These are phyloP conservation scores for Dovyalis caffra DNA, from an alignment of 345 rosid species.

Conservation along the genomic window DNA sequence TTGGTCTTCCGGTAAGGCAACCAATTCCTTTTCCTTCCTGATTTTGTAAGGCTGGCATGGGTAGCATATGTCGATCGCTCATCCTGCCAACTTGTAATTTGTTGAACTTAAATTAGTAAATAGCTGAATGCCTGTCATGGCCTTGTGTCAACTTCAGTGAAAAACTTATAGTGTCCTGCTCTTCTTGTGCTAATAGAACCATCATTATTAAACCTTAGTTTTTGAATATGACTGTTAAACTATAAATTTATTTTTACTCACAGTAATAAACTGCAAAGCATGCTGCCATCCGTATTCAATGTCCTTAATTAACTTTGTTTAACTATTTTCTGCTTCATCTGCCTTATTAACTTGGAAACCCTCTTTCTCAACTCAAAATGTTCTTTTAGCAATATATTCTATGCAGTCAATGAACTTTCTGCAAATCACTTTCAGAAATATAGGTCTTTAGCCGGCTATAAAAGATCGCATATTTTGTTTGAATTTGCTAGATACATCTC, in stretches of 20 bases:
- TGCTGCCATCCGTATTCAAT: not conserved
- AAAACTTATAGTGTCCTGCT: not conserved
- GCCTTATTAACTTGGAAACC: not conserved
- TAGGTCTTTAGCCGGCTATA: too few species aligned
- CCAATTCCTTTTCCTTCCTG: slow-evolving; percentile 9
- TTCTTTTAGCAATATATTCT: too few species aligned
- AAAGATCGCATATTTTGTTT: too few species aligned
- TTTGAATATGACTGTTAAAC: not conserved
- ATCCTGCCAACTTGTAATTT: not conserved
- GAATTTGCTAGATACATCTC: not conserved
- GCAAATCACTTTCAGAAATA: too few species aligned
- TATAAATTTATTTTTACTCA: not conserved
- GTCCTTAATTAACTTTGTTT: not conserved
- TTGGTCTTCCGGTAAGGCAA: slow-evolving; percentile 71
- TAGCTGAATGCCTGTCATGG: not conserved
- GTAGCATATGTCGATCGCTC: not conserved
- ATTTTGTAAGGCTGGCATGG: slow-evolving; percentile 2
- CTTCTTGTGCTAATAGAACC: not conserved
- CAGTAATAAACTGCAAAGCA: not conserved
- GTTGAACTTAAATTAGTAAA: too few species aligned
- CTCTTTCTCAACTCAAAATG: not conserved
- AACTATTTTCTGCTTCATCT: not conserved
- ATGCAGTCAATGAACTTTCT: too few species aligned
- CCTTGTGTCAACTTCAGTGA: not conserved
- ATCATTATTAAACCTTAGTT: not conserved